Evolutionary conservation across 2,329 filamentous ascomycete species (phyloP).

Genomic region (Lachnellula willkommii): DNA sequence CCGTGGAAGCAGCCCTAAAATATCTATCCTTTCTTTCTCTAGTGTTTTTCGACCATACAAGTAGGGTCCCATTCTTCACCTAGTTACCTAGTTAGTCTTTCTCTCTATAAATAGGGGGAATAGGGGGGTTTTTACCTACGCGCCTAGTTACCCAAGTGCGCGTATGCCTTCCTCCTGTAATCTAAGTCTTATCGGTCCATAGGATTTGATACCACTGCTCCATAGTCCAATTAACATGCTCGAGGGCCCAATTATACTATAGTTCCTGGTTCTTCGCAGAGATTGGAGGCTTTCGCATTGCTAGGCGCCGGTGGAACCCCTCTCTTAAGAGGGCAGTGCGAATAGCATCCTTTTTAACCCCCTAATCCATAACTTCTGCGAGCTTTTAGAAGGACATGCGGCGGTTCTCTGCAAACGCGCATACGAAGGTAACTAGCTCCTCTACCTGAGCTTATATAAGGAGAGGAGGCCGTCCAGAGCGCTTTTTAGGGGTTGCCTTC

Average conservation of each 20-base stretch:
- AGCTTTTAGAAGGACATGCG: slow-evolving; percentile 10
- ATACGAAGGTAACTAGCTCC: slow-evolving; percentile 14
- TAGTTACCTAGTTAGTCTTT: no score
- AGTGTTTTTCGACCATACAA: not conserved
- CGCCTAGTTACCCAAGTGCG: not conserved
- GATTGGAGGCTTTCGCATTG: slow-evolving; percentile 13
- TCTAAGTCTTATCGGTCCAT: slow-evolving; percentile 7
- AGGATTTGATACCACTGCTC: slow-evolving; percentile 6
- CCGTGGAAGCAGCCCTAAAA: slow-evolving; percentile 10
- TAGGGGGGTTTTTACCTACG: no score
- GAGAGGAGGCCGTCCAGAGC: slow-evolving; percentile 8
- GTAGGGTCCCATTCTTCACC: not conserved
- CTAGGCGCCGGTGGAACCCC: slow-evolving; percentile 8
- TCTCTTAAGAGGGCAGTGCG: slow-evolving; percentile 8
- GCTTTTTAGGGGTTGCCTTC: slow-evolving; percentile 1
- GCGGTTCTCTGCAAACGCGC: slow-evolving; percentile 5
- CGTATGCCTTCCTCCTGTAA: slow-evolving; percentile 10
- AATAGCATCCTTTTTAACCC: slow-evolving; percentile 14
- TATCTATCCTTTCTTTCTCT: slow-evolving; percentile 9
- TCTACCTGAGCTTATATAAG: slow-evolving; percentile 14
- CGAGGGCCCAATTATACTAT: not conserved
- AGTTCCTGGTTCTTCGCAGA: slow-evolving; percentile 3
- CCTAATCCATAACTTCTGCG: slow-evolving; percentile 6
- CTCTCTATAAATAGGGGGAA: no score
- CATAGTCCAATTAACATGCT: slow-evolving; percentile 6